These are phyloP conservation scores for Rhododendron mucronatum DNA, from an alignment of 148 eudicot species.

Conservation along the genomic window DNA sequence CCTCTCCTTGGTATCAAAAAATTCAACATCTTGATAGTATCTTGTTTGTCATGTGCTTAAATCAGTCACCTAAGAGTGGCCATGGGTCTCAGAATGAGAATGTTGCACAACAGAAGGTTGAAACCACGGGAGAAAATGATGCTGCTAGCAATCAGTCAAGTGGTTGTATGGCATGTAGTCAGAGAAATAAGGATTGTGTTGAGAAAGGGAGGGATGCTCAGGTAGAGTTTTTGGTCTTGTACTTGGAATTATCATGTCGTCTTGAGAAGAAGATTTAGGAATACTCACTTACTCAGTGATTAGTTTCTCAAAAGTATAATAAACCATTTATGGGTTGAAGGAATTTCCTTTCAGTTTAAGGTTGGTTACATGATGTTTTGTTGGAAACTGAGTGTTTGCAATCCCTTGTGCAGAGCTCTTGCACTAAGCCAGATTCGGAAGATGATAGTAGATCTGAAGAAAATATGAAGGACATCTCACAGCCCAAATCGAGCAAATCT, in stretches of 20 bases:
- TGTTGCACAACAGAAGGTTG: conserved; percentile 44
- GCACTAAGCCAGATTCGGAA: conserved; percentile 55
- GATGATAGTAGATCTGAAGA: conserved; percentile 33
- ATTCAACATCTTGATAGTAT: neutral
- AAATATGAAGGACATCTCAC: conserved; percentile 24
- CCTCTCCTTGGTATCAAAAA: neutral
- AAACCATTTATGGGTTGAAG: neutral
- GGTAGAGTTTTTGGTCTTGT: conserved; percentile 34
- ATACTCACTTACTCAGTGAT: neutral
- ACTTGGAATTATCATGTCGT: neutral
- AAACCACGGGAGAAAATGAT: conserved; percentile 87
- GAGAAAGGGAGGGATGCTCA: conserved; percentile 92
- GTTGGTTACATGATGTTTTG: neutral
- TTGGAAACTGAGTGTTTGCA: conserved; percentile 14
- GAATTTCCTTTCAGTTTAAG: neutral
- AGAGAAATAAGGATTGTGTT: conserved; percentile 44
- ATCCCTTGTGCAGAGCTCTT: conserved; percentile 63
- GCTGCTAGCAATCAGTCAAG: conserved; percentile 68
- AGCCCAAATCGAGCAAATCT: conserved; percentile 27
- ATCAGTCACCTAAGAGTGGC: conserved; percentile 34
- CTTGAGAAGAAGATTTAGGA: neutral
- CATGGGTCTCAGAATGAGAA: conserved; percentile 47
- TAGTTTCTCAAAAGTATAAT: neutral
- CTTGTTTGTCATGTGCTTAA: conserved; percentile 4
- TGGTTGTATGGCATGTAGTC: conserved; percentile 52